Evolutionary conservation across 2,329 filamentous ascomycete species (phyloP).

Genomic region (Fusarium sp.): DNA sequence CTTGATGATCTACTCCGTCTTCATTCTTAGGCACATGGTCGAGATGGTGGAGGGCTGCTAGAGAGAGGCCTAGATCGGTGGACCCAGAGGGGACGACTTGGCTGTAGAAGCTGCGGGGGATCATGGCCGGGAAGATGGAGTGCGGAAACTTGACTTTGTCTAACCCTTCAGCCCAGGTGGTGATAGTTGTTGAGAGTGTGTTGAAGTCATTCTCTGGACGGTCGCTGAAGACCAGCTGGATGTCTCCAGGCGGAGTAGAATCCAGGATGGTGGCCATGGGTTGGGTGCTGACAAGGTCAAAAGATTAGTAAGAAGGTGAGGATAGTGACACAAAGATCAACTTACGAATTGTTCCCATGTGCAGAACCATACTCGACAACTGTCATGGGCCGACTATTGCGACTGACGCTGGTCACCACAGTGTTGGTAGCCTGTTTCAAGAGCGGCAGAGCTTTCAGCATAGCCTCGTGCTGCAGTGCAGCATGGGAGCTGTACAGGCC

Average conservation of each 20-base stretch:
- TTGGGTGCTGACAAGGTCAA: background rate
- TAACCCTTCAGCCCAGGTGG: background rate
- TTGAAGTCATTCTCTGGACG: background rate
- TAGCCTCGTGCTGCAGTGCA: background rate
- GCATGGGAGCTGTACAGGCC: background rate
- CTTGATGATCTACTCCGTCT: background rate
- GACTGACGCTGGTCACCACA: background rate
- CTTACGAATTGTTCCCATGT: background rate
- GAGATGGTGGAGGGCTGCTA: background rate
- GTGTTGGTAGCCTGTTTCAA: background rate
- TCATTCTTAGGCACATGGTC: background rate
- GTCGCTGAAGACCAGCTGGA: background rate
- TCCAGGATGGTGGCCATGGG: background rate
- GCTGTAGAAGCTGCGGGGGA: background rate
- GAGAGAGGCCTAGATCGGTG: background rate
- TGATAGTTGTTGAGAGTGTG: background rate
- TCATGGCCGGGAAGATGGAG: background rate
- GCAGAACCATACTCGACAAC: background rate
- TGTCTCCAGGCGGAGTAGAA: background rate
- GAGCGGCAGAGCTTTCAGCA: background rate
- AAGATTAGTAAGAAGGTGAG: background rate
- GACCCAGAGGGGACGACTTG: background rate
- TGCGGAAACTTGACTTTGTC: background rate
- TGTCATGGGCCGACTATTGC: background rate
- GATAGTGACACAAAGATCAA: background rate